Evolutionary conservation across 2,329 filamentous ascomycete genomes (phyloP).

Genomic region (Sphaerostilbella broomeana): DNA sequence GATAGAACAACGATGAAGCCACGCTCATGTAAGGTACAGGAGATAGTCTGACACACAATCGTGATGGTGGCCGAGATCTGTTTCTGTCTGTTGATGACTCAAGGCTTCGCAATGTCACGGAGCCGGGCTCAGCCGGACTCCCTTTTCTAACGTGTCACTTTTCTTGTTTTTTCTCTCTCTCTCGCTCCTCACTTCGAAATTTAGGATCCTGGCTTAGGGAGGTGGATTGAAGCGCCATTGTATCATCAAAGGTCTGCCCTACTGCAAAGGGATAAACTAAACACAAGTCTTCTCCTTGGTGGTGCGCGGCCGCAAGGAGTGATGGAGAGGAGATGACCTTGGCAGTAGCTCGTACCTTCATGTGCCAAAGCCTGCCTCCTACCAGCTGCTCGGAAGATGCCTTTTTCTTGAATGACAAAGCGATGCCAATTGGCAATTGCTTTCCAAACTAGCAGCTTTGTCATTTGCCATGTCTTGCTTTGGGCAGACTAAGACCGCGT

Average conservation of each 20-base stretch:
- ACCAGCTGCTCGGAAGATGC: no score
- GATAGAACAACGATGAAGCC: slow-evolving; percentile 1
- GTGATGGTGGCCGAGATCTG: slow-evolving; percentile 9
- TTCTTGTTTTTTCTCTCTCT: slow-evolving; percentile 2
- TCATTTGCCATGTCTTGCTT: slow-evolving; percentile 2
- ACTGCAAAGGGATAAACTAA: slow-evolving; percentile 1
- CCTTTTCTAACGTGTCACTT: no score
- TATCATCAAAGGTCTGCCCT: slow-evolving; percentile 3
- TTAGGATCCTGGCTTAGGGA: slow-evolving; percentile 4
- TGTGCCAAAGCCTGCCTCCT: not conserved
- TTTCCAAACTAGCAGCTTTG: no score
- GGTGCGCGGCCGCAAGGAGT: no score
- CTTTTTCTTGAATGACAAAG: no score
- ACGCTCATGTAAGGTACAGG: slow-evolving; percentile 5
- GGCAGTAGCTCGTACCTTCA: not conserved
- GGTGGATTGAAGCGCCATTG: not conserved
- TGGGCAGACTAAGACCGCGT: not conserved
- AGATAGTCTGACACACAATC: not conserved
- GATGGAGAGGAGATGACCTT: no score
- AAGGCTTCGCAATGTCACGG: no score
- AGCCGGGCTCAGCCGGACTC: no score
- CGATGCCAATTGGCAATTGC: no score
- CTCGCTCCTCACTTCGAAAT: not conserved
- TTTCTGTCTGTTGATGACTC: not conserved
- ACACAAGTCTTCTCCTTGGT: not conserved